A percentile compares a stretch with the other conserved stretches of the same genome.
These are phyloP conservation scores for Penicillium diatomitis DNA, from an alignment of 495 filamentous ascomycete species.

Conservation along the genomic window DNA sequence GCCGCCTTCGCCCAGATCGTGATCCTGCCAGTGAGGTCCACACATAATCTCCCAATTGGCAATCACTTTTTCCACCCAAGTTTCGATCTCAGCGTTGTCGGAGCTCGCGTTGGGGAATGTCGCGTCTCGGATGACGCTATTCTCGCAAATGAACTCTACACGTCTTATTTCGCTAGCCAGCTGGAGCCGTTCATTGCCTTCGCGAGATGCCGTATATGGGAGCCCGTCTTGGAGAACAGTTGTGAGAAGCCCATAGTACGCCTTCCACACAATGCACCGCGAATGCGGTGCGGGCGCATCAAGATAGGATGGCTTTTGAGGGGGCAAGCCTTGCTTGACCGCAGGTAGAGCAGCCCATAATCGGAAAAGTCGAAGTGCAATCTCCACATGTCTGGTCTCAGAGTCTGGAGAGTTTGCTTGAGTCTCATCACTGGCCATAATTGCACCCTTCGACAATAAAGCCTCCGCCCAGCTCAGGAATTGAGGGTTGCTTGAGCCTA, in stretches of 20 bases:
- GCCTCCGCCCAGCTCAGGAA: slow-evolving; percentile 70
- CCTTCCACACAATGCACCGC: slow-evolving; percentile 52
- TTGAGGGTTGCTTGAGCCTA: slow-evolving; percentile 33
- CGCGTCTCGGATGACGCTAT: slow-evolving; percentile 60
- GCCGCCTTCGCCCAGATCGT: slow-evolving; percentile 71
- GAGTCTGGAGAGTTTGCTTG: slow-evolving; percentile 24
- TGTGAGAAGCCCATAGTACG: slow-evolving; percentile 71
- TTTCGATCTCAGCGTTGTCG: slow-evolving; percentile 63
- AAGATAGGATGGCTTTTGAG: slow-evolving; percentile 21
- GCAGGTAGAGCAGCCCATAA: slow-evolving; percentile 34
- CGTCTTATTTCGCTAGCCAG: slow-evolving; percentile 63
- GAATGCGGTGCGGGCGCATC: slow-evolving; percentile 13
- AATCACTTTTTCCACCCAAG: slow-evolving; percentile 71
- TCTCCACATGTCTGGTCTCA: slow-evolving; percentile 21
- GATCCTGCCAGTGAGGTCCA: slow-evolving; percentile 61
- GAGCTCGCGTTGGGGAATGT: slow-evolving; percentile 77
- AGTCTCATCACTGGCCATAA: slow-evolving; percentile 49
- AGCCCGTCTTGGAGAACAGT: slow-evolving; percentile 36
- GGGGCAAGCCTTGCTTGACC: slow-evolving; percentile 38
- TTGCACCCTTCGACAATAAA: slow-evolving; percentile 61
- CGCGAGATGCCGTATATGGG: slow-evolving; percentile 21
- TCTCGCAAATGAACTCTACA: slow-evolving; percentile 66
- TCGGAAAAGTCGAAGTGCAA: slow-evolving; percentile 30
- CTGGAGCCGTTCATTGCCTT: slow-evolving; percentile 46
- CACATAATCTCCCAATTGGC: slow-evolving; percentile 76